Conservation (phyloP, 305 asterid genomes). For the Fraxinus angustifolia region DNA sequence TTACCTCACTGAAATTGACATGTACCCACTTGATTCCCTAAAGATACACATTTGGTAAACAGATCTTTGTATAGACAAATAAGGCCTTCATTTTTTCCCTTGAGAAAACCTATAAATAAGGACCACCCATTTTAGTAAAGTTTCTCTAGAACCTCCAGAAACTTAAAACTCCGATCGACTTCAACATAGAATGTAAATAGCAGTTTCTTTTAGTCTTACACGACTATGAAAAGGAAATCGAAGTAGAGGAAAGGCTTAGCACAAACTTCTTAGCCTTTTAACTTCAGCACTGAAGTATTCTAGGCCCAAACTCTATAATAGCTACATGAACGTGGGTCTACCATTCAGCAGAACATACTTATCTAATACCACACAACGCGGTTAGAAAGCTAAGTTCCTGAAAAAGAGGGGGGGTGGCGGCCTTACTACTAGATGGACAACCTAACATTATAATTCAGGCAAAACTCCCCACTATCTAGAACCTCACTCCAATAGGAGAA, state of each 20-base stretch:
- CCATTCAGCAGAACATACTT: background rate
- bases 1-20: background rate
- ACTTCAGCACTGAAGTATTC: background rate
- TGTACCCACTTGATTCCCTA: background rate
- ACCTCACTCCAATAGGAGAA: conserved; percentile 13
- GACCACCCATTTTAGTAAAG: background rate
- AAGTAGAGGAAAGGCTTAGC: background rate
- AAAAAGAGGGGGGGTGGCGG: background rate
- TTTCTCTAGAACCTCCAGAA: background rate
- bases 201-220: background rate
- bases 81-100: background rate
- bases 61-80: background rate
- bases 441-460: conserved; percentile 4
- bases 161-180: background rate
- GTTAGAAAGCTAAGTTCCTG: conserved; percentile 14
- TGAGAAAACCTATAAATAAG: background rate
- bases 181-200: background rate
- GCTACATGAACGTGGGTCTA: background rate
- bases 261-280: background rate
- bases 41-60: background rate
- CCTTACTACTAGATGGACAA: conserved; percentile 10
- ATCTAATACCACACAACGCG: background rate
- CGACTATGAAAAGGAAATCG: background rate
- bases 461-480: background rate
- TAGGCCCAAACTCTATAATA: background rate